Base-by-base conservation (phyloP, 2,329 filamentous ascomycete species). In the Phaeosphaeriaceae sp. region DNA sequence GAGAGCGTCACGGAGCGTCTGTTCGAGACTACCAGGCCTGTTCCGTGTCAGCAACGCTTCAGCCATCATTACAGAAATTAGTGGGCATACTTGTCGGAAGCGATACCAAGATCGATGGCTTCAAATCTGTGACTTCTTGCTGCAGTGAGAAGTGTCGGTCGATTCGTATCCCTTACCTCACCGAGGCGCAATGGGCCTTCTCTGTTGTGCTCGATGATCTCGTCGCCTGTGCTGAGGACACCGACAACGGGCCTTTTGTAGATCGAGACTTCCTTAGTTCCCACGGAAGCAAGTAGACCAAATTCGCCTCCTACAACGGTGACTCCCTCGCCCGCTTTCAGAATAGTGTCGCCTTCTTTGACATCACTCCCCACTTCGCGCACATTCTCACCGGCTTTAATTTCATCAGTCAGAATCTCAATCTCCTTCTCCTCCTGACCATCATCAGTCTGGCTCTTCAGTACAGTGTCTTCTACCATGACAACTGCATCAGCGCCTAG, bases 401-500 rank as follows among this genome's bases (percentile, higher is more conserved):
- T 85, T 7, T 84, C 84, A 21, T 87, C 85, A 0, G 90, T 91
- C 1, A 96, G 78, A 30, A 99, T 92, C 70, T 96, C 90, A 2
- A 99, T 83, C 53, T 92, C 88, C 40, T 87, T 87, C 72, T 99
- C 94, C 74, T 99, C 94, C 42, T 81, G 81, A 0, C 87, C 89
- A 60, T 96, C 90, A 0, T 89, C 86, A 0, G 91, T 94, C 73
- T 84, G 85, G 1, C 83, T 86, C 52, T 83, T 85, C 4, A 99
- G 78, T 1, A 87, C 76, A 0, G 94, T 99, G 66, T 97, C 94
- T 75, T 99, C 94, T 0, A 99, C 94, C 91, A 95, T 97, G 38
- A 97, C 87, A 4, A 99, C 92, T 0, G 93, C 88, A 20, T 90
- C 96, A 2, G 94, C 91, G 0, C 92, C 91, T 0, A 87, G 86